These are phyloP conservation scores for Gossypium australe DNA, from an alignment of 345 rosid species.

Conservation along the genomic window DNA sequence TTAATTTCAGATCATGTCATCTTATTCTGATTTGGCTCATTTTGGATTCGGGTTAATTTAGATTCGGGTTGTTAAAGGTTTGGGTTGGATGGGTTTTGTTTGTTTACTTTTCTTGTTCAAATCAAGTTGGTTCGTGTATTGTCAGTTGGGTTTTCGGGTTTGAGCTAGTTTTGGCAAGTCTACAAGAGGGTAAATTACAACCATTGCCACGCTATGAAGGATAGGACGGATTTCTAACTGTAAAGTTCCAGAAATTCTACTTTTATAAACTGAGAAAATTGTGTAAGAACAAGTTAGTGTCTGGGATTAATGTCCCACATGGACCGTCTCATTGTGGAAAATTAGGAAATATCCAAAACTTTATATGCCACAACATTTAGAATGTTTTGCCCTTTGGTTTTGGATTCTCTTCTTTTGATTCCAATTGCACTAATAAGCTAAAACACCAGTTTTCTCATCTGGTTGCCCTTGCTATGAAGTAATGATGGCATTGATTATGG, in stretches of 20 bases:
- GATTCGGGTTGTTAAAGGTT: not conserved
- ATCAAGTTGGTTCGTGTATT: not conserved
- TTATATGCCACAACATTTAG: not conserved
- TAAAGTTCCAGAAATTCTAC: not conserved
- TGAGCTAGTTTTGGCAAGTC: not conserved
- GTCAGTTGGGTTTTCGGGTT: not conserved
- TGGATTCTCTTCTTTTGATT: not conserved
- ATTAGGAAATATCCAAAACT: not conserved
- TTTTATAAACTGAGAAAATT: not conserved
- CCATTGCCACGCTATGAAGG: not conserved
- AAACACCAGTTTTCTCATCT: not conserved
- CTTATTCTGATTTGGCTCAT: not conserved
- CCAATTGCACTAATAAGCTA: not conserved
- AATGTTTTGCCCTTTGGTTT: not conserved
- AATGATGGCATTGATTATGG: not conserved
- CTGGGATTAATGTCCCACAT: not conserved
- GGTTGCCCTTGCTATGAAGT: not conserved
- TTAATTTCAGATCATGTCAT: not conserved
- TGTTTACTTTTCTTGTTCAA: not conserved
- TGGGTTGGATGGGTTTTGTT: no score
- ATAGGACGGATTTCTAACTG: not conserved
- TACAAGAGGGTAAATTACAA: not conserved
- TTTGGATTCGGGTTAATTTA: not conserved
- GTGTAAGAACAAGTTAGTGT: not conserved
- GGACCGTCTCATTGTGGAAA: not conserved